Evolutionary conservation across 2,329 filamentous ascomycete genomes (phyloP), one percentile per base, ranked within the genome.

Genomic region (Exophiala alcalophila): DNA sequence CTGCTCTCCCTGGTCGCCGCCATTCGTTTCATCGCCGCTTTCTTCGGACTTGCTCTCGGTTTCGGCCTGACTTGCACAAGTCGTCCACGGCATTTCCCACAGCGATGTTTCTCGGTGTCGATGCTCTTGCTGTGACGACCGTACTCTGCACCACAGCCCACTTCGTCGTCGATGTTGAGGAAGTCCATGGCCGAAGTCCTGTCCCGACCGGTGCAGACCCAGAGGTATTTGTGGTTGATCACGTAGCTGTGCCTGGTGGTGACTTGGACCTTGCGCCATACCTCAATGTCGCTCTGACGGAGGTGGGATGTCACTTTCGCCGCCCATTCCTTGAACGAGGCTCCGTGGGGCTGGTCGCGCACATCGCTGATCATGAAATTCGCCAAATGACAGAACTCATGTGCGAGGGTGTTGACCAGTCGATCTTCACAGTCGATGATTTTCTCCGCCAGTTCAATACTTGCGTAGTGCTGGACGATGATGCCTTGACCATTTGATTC

Each of bases 321-420:
- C 1, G 65, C 68, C 78, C 88, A 95, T 1, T 65, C 60, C 63
- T 94, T 90, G 74, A 96, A 96, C 56, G 86, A 84, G 9, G 77
- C 74, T 15, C 90, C 90, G 61, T 96, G 90, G 0, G 89, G 87
- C 49, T 86, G 83, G 42, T 80, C 81, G 29, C 78, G 82, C 24
- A 90, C 70, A 24, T 82, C 80, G 34, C 76, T 83, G 50, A 97
- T 71, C 80, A 97, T 94, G 64, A 91, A 96, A 57, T 89, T 94
- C 29, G 87, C 83, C 1, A 97, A 70, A 60, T 98, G 92, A 63
- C 92, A 97, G 69, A 92, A 97, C 58, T 98, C 92, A 62, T 98
- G 92, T 0, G 91, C 88, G n/a, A 97, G 68, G 0, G 92, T 89
- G 63, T 96, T 96, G 51, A 92, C 74, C 1, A 97, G 75, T 3